phyloP scores from a whole-genome alignment of 139 green algal genomes.

The Medakamo hakoo region DNA sequence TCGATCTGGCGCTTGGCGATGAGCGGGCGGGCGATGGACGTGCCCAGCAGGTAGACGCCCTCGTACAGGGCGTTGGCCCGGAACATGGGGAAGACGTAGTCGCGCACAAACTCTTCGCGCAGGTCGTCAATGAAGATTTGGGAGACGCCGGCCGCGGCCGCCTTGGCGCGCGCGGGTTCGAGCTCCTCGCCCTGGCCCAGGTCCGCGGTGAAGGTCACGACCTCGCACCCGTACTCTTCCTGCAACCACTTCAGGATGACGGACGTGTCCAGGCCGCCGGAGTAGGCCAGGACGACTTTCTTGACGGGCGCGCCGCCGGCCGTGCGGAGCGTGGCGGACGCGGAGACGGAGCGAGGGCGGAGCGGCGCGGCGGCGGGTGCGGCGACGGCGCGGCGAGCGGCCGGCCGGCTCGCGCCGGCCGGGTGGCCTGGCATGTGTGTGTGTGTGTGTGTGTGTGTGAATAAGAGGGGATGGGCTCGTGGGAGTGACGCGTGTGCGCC shows the following conservation, averaged over 20 bases:
- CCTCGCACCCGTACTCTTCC: conserved; percentile 90
- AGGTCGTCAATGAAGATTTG: conserved; percentile 97
- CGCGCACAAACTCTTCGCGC: conserved; percentile 93
- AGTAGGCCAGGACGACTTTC: conserved; percentile 95
- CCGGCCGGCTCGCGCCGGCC: background rate
- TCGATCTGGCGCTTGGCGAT: conserved; percentile 99
- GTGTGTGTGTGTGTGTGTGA: too few relatives aligned
- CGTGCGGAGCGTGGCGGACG: background rate
- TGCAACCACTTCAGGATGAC: conserved; percentile 99
- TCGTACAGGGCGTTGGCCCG: conserved; percentile 93
- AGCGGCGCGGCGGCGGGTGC: too few relatives aligned
- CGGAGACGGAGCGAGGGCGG: background rate
- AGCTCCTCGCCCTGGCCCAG: conserved; percentile 87
- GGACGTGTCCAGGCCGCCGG: conserved; percentile 86
- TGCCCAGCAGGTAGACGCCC: conserved; percentile 95
- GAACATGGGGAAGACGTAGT: conserved; percentile 99
- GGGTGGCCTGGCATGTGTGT: too few relatives aligned
- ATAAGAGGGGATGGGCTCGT: background rate
- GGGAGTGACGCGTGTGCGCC: background rate
- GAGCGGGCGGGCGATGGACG: conserved; percentile 92
- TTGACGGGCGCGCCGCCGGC: conserved; percentile 23
- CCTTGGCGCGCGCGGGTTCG: conserved; percentile 79
- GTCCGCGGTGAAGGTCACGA: conserved; percentile 94
- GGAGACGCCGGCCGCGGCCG: conserved; percentile 80
- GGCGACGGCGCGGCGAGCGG: too few relatives aligned